Evolutionary conservation across 164 flowering plant genomes (phyloP).

Genomic region (Chloranthus sessilifolius): DNA sequence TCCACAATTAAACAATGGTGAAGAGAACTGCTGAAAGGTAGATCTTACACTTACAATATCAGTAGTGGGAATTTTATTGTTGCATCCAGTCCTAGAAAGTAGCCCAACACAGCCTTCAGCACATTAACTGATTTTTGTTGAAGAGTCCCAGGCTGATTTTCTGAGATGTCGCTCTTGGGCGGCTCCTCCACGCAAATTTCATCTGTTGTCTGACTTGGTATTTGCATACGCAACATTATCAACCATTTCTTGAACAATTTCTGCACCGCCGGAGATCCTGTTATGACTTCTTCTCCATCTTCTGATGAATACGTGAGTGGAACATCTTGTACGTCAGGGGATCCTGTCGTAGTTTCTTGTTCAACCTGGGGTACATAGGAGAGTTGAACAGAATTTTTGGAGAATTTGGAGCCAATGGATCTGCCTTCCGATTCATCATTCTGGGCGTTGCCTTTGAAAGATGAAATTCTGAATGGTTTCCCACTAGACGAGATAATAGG

Average conservation of each 20-base stretch:
- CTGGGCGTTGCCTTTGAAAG: conserved; percentile 58
- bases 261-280: conserved; percentile 45
- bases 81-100: conserved; percentile 55
- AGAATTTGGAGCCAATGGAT: conserved; percentile 32
- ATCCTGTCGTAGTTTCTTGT: conserved; percentile 38
- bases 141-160: conserved; percentile 16
- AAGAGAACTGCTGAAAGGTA: too few relatives aligned
- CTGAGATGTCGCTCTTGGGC: conserved; percentile 20
- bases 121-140: conserved; percentile 24
- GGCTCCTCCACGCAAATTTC: conserved; percentile 31
- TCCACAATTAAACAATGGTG: too few relatives aligned
- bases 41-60: conserved; percentile 57
- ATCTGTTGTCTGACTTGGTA: conserved; percentile 31
- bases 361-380: conserved; percentile 43
- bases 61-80: conserved; percentile 58
- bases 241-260: conserved; percentile 69
- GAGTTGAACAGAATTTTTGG: conserved; percentile 43
- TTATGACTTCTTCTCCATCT: conserved; percentile 24
- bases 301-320: conserved; percentile 42
- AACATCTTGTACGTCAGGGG: conserved; percentile 43
- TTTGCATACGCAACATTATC: conserved; percentile 46
- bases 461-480: conserved; percentile 40
- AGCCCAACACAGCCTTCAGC: conserved; percentile 38
- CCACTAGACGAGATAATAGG: conserved; percentile 22
- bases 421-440: conserved; percentile 46